Percentiles rank a stretch among this genome's conserved stretches.
These are phyloP conservation scores for Udeniomyces megalosporus DNA, from an alignment of 768 basidiomycete genomes.

Conservation along the genomic window DNA sequence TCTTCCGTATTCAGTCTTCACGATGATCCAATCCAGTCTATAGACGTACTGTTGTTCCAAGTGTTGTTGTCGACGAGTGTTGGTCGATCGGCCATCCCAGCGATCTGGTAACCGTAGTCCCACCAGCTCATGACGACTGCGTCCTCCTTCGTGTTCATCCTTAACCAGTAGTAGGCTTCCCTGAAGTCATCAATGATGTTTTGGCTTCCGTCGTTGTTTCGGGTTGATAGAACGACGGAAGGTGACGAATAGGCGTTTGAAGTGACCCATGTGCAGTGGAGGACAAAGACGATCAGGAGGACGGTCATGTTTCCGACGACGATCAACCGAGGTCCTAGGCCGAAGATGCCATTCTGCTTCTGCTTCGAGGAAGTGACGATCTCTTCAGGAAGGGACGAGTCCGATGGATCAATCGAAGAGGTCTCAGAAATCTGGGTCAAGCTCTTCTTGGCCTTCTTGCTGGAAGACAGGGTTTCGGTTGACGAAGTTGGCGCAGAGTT, in stretches of 20 bases:
- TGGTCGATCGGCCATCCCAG: constrained; percentile 92
- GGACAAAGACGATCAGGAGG: constrained; percentile 75
- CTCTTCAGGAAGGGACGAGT: neutral
- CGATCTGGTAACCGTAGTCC: constrained; percentile 99
- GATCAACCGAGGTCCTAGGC: constrained; percentile 61
- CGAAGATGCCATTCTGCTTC: constrained; percentile 49
- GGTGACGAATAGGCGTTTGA: constrained; percentile 91
- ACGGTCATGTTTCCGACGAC: constrained; percentile 58
- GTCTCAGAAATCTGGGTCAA: constrained; percentile 22
- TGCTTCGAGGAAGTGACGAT: neutral
- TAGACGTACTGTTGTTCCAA: constrained; percentile 94
- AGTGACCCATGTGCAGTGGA: constrained; percentile 95
- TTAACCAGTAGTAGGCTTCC: constrained; percentile 96
- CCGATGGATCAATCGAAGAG: neutral
- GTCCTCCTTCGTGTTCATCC: constrained; percentile 82
- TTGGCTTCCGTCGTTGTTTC: constrained; percentile 63
- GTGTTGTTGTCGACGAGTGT: constrained; percentile 90
- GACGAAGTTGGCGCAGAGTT: constrained; percentile 28
- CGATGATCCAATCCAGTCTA: too few species aligned
- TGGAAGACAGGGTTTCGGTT: constrained; percentile 44
- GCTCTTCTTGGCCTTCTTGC: constrained; percentile 43
- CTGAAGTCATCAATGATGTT: constrained; percentile 98
- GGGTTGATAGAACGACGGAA: constrained; percentile 80
- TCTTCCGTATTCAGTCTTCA: too few species aligned
- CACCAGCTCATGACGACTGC: constrained; percentile 98